Base-by-base conservation (phyloP, 768 basidiomycete species). In the Kwoniella europaea region DNA sequence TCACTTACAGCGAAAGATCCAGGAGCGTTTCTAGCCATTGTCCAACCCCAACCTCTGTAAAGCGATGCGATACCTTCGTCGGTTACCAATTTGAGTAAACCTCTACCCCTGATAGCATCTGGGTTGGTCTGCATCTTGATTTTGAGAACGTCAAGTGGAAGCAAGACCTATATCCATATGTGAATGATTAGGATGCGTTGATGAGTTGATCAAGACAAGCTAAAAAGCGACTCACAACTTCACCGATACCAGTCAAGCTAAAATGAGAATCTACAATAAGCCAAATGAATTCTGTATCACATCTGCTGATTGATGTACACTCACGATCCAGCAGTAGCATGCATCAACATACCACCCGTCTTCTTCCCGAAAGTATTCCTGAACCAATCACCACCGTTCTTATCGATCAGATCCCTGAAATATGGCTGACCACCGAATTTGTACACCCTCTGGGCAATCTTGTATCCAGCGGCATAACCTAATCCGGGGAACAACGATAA, bases 31-130 rank as follows among this genome's bases (percentile, higher is more conserved):
- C 96, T 89, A 2, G 94, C 96, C 88, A 97, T 91, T 24, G 96
- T 98, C 96, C 96, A 98, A 56, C 95, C 95, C 93, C 95, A 97
- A 35, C 96, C 96, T 72, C 94, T 90, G 85, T 99, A 99, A 44
- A 99, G 88, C 0, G 91, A 88, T 18, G 71, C 83, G 10, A 91
- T 88, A 67, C 94, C 93, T 82, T 98, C 96, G 76, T 99, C 95
- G 81, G 89, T 84, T 84, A 99, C 89, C 76, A 99, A 93, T 65
- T 91, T 91, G 66, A 97, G 73, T 75, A 94, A 87, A 20, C 94
- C 94, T 27, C 96, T 92, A 46, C 94, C 94, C 44, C 93, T 91
- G 89, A 99, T 94, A 1, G 96, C 96, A 79, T 98, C 97, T 1
- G 96, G 96, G 85, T 99, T 99, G 67, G 86, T 86, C 86, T 99